Evolutionary conservation across 495 filamentous ascomycete species (phyloP), one percentile per base, ranked within the genome.

Genomic region (Aspergillus homomorphus): DNA sequence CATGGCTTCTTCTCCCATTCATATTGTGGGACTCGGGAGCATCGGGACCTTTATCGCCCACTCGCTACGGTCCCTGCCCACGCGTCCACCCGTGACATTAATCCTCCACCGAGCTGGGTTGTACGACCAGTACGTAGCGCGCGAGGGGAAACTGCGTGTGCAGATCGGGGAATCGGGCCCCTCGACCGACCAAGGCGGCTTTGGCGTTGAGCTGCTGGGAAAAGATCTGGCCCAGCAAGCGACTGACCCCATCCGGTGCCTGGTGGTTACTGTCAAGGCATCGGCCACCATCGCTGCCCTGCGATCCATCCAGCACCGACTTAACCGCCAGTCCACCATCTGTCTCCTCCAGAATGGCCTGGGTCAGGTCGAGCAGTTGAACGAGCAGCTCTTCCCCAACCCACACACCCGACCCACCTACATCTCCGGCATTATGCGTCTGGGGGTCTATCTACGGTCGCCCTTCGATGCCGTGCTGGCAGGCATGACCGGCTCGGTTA

Each of bases 11-110:
- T 23, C 54, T 21, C 51, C 24, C 2, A 77, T 84, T 15, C 71
- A 82, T 58, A 70, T 84, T 15, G 51, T 84, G 5, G 82, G 82
- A 4, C 62, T 74, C 23, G 81, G 81, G 22, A 81, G 70, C 57
- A 69, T 83, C n/a, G 82, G 80, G 1, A 72, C 69, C 3, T 77
- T 84, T 21, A 70, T 82, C 42, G 82, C 80, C 2, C 80, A 84
- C 56, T 72, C 75, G 6, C 62, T 84, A 16, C 73, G 73, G 3
- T 71, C 72, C 41, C 63, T 82, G 8, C 69, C 80, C 1, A 69
- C 76, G 51, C 77, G 77, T 28, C 82, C 80, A n/a, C 72, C 78
- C 0, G 67, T 83, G 26, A 78, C 77, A 9, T 70, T 84, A 18
- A 65, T 83, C 20, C 65, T 80, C 38, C 77, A 77, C 57, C 63